Evolutionary conservation across 1,284 basidiomycete species (phyloP).

Genomic region (Trametes polyzona): DNA sequence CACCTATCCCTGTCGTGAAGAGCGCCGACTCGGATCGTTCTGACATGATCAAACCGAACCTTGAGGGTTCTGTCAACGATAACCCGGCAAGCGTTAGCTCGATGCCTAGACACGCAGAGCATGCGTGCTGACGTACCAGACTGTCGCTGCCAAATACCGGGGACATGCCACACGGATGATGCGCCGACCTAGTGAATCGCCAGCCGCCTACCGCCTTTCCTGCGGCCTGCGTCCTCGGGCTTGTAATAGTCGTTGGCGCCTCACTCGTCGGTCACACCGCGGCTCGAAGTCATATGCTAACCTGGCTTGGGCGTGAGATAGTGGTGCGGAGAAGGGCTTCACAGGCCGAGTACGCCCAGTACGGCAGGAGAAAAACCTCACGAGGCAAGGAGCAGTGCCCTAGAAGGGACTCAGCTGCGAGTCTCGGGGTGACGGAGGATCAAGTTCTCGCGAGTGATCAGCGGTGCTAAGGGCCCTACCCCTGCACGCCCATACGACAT

Average conservation of each 20-base stretch:
- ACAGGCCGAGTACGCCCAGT: not conserved
- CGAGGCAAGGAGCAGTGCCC: not conserved
- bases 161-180: not conserved
- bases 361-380: not conserved
- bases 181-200: not conserved
- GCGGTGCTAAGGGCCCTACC: not conserved
- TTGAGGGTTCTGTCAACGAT: not conserved
- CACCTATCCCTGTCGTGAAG: not conserved
- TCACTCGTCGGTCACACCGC: conserved; percentile 1
- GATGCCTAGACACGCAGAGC: not conserved
- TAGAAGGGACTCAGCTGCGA: not conserved
- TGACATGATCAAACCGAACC: not conserved
- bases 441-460: not conserved
- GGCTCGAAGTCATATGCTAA: not conserved
- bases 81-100: not conserved
- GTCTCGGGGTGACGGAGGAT: not conserved
- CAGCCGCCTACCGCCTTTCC: not conserved
- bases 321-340: too few species aligned
- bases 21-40: too few species aligned
- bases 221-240: not conserved
- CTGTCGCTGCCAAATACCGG: too few species aligned
- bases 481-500: not conserved
- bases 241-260: not conserved
- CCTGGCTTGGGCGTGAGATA: not conserved
- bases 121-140: not conserved